phyloP scores from a whole-genome alignment of 2,329 filamentous ascomycete species.

The Trichophyton rubrum region DNA sequence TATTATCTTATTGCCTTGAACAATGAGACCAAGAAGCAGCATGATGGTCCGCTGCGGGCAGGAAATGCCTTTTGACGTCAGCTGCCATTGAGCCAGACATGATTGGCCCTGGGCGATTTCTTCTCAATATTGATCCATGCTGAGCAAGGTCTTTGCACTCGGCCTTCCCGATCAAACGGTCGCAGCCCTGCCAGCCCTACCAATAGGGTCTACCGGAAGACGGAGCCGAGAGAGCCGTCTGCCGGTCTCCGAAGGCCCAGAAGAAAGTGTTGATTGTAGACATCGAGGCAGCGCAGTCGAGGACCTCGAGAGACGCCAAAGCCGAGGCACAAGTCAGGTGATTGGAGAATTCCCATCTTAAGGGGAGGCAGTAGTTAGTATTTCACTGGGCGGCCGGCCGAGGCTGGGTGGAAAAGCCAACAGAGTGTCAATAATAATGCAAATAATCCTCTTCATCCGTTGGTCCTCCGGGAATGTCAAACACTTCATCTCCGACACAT shows the following conservation, averaged over 20 bases:
- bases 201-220: background rate
- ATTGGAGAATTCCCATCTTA: background rate
- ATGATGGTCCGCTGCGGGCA: background rate
- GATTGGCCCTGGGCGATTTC: background rate
- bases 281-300: background rate
- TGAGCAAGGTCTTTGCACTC: background rate
- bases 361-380: background rate
- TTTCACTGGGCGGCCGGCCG: background rate
- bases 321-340: background rate
- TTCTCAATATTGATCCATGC: background rate
- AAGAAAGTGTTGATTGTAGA: background rate
- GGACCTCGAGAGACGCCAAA: background rate
- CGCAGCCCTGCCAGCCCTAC: background rate
- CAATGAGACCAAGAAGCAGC: background rate
- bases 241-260: background rate
- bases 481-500: background rate
- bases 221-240: constrained; percentile 9
- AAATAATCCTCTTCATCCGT: background rate
- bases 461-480: too few relatives aligned
- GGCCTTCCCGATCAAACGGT: constrained; percentile 4
- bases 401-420: background rate
- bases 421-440: too few relatives aligned
- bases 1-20: background rate
- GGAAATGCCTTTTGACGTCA: background rate
- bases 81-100: background rate